Evolutionary conservation across 192 early-diverging fungal genomes (phyloP).

Genomic region (Rhizophagus clarus): DNA sequence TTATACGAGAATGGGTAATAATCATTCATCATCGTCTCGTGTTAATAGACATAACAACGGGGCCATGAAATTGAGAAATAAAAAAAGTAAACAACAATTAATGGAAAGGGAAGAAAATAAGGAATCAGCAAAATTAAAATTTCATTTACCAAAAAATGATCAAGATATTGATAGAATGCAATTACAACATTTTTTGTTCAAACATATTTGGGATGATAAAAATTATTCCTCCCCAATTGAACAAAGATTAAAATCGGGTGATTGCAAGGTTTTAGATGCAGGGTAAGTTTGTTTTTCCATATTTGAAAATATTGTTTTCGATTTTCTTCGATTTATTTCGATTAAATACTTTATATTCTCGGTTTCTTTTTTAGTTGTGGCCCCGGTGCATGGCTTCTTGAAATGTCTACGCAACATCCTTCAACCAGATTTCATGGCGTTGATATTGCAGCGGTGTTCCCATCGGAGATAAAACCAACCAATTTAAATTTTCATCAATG

Average conservation of each 20-base stretch:
- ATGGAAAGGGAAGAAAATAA: neutral
- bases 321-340: neutral
- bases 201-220: neutral
- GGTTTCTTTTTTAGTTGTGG: neutral
- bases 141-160: neutral
- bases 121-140: neutral
- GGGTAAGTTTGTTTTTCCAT: neutral
- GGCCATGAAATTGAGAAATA: neutral
- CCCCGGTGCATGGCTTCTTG: neutral
- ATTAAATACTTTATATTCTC: too few relatives aligned
- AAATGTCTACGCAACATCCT: neutral
- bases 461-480: constrained; percentile 42
- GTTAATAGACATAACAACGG: too few relatives aligned
- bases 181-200: constrained; percentile 1
- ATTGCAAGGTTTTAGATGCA: neutral
- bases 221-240: constrained; percentile 1
- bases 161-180: constrained; percentile 8
- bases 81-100: neutral
- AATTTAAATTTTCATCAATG: constrained; percentile 41
- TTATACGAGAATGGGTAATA: neutral
- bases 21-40: neutral
- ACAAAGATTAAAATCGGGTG: neutral
- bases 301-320: too few relatives aligned
- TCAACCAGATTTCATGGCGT: constrained; percentile 35
- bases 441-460: constrained; percentile 41